Evolutionary conservation across 2,329 filamentous ascomycete genomes (phyloP).

Genomic region (Cytospora schulzeri): DNA sequence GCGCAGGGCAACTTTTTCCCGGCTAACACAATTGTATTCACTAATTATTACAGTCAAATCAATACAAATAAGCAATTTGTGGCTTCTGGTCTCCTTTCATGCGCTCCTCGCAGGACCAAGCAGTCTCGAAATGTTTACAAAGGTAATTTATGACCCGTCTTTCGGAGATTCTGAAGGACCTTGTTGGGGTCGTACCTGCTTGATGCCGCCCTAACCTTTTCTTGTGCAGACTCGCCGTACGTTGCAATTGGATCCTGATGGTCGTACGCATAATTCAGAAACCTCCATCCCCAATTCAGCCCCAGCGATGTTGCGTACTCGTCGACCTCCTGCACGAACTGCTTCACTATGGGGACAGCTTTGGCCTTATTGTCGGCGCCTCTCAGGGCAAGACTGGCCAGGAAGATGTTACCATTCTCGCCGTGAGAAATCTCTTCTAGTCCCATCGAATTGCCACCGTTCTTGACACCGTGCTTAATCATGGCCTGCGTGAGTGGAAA

Average conservation of each 20-base stretch:
- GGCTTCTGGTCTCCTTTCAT: too few relatives aligned
- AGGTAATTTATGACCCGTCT: constrained; percentile 11
- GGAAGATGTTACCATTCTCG: constrained; percentile 38
- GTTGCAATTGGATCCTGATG: constrained; percentile 16
- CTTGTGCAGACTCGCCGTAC: constrained; percentile 14
- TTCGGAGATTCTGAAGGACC: constrained; percentile 16
- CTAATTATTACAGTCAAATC: background rate
- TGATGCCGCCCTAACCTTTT: constrained; percentile 3
- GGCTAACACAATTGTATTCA: background rate
- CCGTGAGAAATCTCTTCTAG: constrained; percentile 35
- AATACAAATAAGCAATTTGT: too few relatives aligned
- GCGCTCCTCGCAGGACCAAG: too few relatives aligned
- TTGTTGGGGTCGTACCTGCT: constrained; percentile 3
- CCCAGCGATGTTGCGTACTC: constrained; percentile 33
- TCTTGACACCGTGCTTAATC: constrained; percentile 35
- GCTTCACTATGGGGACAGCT: constrained; percentile 40
- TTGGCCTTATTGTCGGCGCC: constrained; percentile 39
- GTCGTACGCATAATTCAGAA: constrained; percentile 14
- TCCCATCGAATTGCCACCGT: constrained; percentile 40
- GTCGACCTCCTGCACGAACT: constrained; percentile 38
- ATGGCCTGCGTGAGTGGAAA: constrained; percentile 39
- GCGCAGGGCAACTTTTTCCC: background rate
- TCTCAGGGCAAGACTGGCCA: constrained; percentile 36
- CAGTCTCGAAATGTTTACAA: background rate
- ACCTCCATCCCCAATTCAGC: constrained; percentile 30